phyloP scores from a whole-genome alignment of 2,329 filamentous ascomycete genomes.

The Ceratocystis lukuohia region DNA sequence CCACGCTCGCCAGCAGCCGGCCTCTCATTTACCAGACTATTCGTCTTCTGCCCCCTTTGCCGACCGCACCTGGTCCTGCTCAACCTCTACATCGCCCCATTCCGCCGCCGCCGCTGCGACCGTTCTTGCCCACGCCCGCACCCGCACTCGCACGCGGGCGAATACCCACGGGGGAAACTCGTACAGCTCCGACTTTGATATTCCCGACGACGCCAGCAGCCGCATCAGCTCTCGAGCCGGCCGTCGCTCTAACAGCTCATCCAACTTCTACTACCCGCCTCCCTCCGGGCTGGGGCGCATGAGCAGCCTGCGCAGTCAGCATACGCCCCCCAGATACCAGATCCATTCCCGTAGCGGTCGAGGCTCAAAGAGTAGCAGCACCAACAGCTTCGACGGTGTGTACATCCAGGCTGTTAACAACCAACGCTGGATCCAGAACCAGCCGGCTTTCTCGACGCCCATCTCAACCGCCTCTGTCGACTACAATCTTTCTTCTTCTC shows the following conservation, averaged over 20 bases:
- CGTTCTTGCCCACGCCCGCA: conserved; percentile 14
- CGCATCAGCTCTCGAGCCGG: conserved; percentile 42
- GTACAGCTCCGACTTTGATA: conserved; percentile 50
- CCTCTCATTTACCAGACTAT: neutral
- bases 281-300: conserved; percentile 39
- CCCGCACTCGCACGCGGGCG: conserved; percentile 22
- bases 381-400: conserved; percentile 51
- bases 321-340: conserved; percentile 29
- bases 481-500: conserved; percentile 7
- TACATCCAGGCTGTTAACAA: conserved; percentile 43
- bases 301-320: conserved; percentile 46
- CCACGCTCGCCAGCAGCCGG: conserved; percentile 11
- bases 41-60: conserved; percentile 15
- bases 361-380: conserved; percentile 62
- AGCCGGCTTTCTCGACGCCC: neutral
- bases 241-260: conserved; percentile 68
- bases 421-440: conserved; percentile 39
- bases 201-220: conserved; percentile 41
- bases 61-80: conserved; percentile 20
- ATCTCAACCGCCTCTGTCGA: neutral
- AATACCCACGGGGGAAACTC: conserved; percentile 35
- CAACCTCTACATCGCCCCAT: conserved; percentile 14
- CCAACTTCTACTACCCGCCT: conserved; percentile 42
- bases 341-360: conserved; percentile 45
- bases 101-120: conserved; percentile 11